Evolutionary conservation across 2,329 filamentous ascomycete genomes (phyloP).

Genomic region (Esteya vermicola): DNA sequence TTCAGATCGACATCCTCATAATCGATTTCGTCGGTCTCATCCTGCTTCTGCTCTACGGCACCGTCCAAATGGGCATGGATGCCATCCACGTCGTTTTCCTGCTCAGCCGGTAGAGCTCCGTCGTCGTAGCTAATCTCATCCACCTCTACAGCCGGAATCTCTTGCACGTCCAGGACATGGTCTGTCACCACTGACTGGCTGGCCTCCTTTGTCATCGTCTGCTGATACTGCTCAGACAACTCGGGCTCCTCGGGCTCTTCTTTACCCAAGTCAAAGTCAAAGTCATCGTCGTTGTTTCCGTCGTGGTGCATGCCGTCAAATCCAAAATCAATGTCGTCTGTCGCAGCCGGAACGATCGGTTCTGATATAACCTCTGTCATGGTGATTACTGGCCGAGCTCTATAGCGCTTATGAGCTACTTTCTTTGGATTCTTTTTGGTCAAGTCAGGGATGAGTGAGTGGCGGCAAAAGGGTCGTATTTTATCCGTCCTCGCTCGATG

Average conservation of each 20-base stretch:
- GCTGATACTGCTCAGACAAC: too few species aligned
- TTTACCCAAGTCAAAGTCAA: constrained; percentile 17
- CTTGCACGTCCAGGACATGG: too few species aligned
- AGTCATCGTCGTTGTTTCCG: constrained; percentile 13
- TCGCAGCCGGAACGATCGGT: constrained; percentile 1
- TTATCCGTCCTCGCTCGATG: too few species aligned
- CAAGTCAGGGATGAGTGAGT: too few species aligned
- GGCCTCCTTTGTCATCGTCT: too few species aligned
- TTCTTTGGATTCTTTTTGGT: neutral
- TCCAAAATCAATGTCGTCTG: constrained; percentile 12
- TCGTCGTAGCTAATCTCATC: constrained; percentile 11
- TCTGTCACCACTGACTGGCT: too few species aligned
- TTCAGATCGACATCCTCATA: constrained; percentile 18
- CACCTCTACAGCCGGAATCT: constrained; percentile 5
- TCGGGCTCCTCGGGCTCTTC: constrained; percentile 9
- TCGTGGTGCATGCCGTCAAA: constrained; percentile 9
- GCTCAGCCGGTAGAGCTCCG: neutral
- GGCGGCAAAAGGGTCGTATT: too few species aligned
- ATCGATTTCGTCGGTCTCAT: constrained; percentile 20
- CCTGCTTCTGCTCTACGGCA: constrained; percentile 8
- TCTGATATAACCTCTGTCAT: constrained; percentile 12
- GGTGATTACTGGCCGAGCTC: too few species aligned
- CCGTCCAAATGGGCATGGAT: too few species aligned
- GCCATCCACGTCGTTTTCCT: constrained; percentile 4
- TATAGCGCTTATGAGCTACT: neutral